phyloP scores from a whole-genome alignment of 176 grass and related monocot species.

The Alloteropsis semialata region DNA sequence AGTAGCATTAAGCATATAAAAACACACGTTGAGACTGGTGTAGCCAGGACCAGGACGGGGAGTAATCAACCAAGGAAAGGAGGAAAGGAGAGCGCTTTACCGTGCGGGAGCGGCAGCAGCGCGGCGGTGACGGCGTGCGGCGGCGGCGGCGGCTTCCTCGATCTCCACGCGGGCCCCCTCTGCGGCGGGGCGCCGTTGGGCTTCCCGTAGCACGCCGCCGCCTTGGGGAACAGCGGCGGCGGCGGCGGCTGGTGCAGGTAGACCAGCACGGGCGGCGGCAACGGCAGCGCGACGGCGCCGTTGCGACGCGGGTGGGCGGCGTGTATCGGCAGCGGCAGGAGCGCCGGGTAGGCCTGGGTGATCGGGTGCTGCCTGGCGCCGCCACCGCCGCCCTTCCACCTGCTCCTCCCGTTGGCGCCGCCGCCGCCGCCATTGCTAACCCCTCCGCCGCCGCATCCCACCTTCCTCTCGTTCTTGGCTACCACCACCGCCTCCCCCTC shows the following conservation, averaged over 20 bases:
- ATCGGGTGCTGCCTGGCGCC: slow-evolving; percentile 42
- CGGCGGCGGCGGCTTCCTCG: slow-evolving; percentile 34
- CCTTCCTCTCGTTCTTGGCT: slow-evolving; percentile 40
- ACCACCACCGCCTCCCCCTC: slow-evolving; percentile 17
- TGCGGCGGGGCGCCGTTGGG: slow-evolving; percentile 15
- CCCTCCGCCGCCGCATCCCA: neutral
- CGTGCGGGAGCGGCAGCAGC: slow-evolving; percentile 50
- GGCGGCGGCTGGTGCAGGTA: slow-evolving; percentile 47
- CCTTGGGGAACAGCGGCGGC: slow-evolving; percentile 39
- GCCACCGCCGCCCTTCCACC: neutral
- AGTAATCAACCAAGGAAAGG: neutral
- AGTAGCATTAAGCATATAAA: slow-evolving; percentile 24
- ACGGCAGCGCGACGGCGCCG: slow-evolving; percentile 21
- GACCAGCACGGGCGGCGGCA: slow-evolving; percentile 57
- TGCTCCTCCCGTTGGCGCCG: slow-evolving; percentile 27
- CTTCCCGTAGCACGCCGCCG: slow-evolving; percentile 40
- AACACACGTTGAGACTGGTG: neutral
- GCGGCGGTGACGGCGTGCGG: slow-evolving; percentile 49
- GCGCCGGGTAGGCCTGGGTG: slow-evolving; percentile 69
- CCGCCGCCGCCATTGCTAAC: slow-evolving; percentile 12
- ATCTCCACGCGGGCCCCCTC: slow-evolving; percentile 36
- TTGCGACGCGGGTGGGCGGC: neutral
- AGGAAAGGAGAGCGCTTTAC: slow-evolving; percentile 30
- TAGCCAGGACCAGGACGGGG: neutral
- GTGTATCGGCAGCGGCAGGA: slow-evolving; percentile 71